These are phyloP conservation scores for Tothia fuscella DNA, from an alignment of 2,329 filamentous ascomycete genomes.

Conservation along the genomic window DNA sequence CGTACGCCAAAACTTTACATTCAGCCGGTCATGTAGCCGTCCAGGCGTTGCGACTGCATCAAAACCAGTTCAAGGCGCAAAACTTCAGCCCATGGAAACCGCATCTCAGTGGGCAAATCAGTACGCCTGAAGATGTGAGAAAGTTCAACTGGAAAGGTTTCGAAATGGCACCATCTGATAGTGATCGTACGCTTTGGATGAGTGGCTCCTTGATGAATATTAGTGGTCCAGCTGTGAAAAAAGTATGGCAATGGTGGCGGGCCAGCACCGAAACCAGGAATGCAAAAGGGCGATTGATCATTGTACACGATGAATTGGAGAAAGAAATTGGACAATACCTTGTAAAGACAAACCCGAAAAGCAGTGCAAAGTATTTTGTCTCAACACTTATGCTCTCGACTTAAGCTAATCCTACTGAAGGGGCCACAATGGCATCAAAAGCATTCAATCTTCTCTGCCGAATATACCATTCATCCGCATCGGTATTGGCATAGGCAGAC, in stretches of 20 bases:
- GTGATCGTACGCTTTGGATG: conserved; percentile 54
- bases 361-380: conserved; percentile 12
- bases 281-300: conserved; percentile 39
- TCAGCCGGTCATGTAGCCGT: conserved; percentile 76
- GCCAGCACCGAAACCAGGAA: conserved; percentile 20
- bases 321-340: conserved; percentile 54
- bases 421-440: conserved; percentile 37
- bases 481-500: conserved; percentile 79
- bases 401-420: conserved; percentile 22
- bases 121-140: not conserved
- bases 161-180: conserved; percentile 12
- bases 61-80: not conserved
- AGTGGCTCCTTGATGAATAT: conserved; percentile 75
- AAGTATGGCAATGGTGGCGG: conserved; percentile 49
- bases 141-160: conserved; percentile 8
- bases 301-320: conserved; percentile 87
- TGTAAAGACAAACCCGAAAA: conserved; percentile 46
- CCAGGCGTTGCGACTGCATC: conserved; percentile 26
- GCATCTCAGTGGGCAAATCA: conserved; percentile 2
- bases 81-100: conserved; percentile 1
- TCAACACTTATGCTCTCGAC: conserved; percentile 11
- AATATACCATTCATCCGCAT: conserved; percentile 44
- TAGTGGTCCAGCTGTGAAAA: conserved; percentile 58
- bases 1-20: conserved; percentile 68
- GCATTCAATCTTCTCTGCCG: conserved; percentile 20